These are phyloP conservation scores for Neurospora sp. DNA, from an alignment of 495 filamentous ascomycete species.

Conservation along the genomic window DNA sequence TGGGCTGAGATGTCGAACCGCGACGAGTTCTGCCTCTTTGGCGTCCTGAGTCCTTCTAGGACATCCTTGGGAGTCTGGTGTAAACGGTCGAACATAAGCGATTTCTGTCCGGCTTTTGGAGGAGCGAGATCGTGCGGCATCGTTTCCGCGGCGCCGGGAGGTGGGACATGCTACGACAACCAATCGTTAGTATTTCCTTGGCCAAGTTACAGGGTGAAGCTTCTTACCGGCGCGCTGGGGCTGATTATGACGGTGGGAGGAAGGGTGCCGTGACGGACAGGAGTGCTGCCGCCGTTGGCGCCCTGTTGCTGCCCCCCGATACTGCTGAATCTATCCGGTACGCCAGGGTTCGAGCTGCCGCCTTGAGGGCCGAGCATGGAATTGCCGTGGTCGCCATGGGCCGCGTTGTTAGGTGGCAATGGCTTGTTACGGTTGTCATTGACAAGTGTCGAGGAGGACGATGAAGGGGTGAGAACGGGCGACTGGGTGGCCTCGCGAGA, in stretches of 20 bases:
- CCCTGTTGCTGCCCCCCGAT: conserved; percentile 28
- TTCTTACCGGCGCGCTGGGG: conserved; percentile 83
- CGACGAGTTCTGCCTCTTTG: conserved; percentile 93
- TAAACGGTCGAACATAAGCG: conserved; percentile 79
- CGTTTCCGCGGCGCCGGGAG: conserved; percentile 87
- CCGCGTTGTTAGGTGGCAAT: conserved; percentile 56
- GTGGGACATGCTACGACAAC: conserved; percentile 67
- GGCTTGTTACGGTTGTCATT: conserved; percentile 79
- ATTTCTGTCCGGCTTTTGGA: conserved; percentile 78
- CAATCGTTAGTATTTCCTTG: conserved; percentile 13
- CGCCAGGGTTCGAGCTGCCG: conserved; percentile 16
- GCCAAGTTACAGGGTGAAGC: neutral
- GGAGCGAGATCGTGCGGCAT: conserved; percentile 98
- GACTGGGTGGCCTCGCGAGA: conserved; percentile 45
- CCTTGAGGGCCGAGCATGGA: conserved; percentile 33
- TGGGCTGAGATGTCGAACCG: conserved; percentile 96
- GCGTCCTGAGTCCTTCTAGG: conserved; percentile 88
- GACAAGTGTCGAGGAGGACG: conserved; percentile 69
- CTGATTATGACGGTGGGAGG: conserved; percentile 93
- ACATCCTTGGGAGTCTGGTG: conserved; percentile 92
- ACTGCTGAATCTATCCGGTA: conserved; percentile 35
- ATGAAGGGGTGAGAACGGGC: conserved; percentile 59
- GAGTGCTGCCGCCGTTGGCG: conserved; percentile 55
- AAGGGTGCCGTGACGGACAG: conserved; percentile 57
- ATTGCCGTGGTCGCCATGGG: conserved; percentile 34